Evolutionary conservation across 2,329 filamentous ascomycete species (phyloP).

Genomic region (Myriosclerotinia scirpicola): DNA sequence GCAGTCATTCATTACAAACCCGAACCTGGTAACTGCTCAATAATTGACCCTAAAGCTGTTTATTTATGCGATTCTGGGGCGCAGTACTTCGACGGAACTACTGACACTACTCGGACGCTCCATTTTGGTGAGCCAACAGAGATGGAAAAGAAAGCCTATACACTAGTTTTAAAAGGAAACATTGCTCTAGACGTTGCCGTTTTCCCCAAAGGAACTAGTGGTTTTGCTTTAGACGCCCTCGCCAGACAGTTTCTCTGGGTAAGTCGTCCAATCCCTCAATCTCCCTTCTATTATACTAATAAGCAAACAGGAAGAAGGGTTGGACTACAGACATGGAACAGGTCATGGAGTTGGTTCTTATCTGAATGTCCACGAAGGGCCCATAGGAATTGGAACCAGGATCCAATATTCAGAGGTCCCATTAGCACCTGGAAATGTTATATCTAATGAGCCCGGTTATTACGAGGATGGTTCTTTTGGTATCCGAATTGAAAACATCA

Average conservation of each 20-base stretch:
- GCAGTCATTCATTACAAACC: constrained; percentile 96
- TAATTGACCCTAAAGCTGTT: constrained; percentile 79
- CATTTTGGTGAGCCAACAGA: constrained; percentile 85
- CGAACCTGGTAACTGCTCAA: constrained; percentile 75
- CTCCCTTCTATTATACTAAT: constrained; percentile 21
- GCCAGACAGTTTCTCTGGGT: constrained; percentile 93
- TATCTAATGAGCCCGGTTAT: constrained; percentile 95
- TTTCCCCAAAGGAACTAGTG: constrained; percentile 93
- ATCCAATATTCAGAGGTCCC: constrained; percentile 90
- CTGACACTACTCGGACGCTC: constrained; percentile 89
- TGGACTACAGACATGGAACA: constrained; percentile 95
- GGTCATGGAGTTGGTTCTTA: constrained; percentile 95
- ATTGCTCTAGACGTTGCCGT: constrained; percentile 83
- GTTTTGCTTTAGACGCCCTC: constrained; percentile 84
- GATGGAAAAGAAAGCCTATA: constrained; percentile 86
- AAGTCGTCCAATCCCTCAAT: constrained; percentile 36
- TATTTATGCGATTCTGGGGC: constrained; percentile 97
- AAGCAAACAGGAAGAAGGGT: constrained; percentile 59
- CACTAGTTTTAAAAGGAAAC: constrained; percentile 89
- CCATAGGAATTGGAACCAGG: constrained; percentile 91
- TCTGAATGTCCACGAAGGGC: constrained; percentile 95
- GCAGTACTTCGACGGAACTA: constrained; percentile 95
- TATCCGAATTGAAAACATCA: constrained; percentile 94
- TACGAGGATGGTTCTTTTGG: constrained; percentile 96
- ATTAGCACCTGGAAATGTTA: constrained; percentile 86